Percentiles rank a stretch among this genome's conserved stretches.
Evolutionary conservation across 2,329 filamentous ascomycete genomes (phyloP).

Genomic region (Epichloe glyceriae): DNA sequence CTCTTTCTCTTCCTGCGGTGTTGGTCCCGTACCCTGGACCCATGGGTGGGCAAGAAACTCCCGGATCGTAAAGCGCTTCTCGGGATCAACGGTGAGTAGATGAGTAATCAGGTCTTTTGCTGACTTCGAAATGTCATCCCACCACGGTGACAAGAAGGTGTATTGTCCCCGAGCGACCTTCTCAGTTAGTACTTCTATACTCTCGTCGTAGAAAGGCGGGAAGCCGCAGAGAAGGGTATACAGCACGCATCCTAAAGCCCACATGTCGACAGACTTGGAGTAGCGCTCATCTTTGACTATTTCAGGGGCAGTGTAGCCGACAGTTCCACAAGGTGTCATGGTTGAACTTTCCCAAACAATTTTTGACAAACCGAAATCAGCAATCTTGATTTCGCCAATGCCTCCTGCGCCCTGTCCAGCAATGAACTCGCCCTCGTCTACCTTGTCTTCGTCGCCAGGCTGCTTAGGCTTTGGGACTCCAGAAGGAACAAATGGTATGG

Average conservation of each 20-base stretch:
- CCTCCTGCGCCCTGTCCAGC: slow-evolving; percentile 71
- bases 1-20: slow-evolving; percentile 49
- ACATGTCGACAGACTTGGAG: slow-evolving; percentile 99
- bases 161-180: slow-evolving; percentile 96
- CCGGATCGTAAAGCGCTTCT: slow-evolving; percentile 85
- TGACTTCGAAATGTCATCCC: slow-evolving; percentile 94
- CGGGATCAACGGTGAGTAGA: slow-evolving; percentile 84
- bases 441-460: slow-evolving; percentile 92
- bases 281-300: slow-evolving; percentile 99
- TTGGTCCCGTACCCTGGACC: slow-evolving; percentile 56
- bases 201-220: slow-evolving; percentile 97
- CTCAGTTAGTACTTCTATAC: slow-evolving; percentile 90
- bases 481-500: slow-evolving; percentile 67
- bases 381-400: slow-evolving; percentile 92
- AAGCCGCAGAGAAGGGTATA: slow-evolving; percentile 97
- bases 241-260: slow-evolving; percentile 90
- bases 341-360: slow-evolving; percentile 97
- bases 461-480: slow-evolving; percentile 68
- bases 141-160: slow-evolving; percentile 97
- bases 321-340: slow-evolving; percentile 98
- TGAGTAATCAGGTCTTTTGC: slow-evolving; percentile 92
- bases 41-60: slow-evolving; percentile 93
- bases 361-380: slow-evolving; percentile 94
- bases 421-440: slow-evolving; percentile 88
- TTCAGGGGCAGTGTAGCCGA: slow-evolving; percentile 94